These are phyloP conservation scores for Candida tropicalis DNA, from an alignment of 1,139 yeast genomes.

Conservation along the genomic window DNA sequence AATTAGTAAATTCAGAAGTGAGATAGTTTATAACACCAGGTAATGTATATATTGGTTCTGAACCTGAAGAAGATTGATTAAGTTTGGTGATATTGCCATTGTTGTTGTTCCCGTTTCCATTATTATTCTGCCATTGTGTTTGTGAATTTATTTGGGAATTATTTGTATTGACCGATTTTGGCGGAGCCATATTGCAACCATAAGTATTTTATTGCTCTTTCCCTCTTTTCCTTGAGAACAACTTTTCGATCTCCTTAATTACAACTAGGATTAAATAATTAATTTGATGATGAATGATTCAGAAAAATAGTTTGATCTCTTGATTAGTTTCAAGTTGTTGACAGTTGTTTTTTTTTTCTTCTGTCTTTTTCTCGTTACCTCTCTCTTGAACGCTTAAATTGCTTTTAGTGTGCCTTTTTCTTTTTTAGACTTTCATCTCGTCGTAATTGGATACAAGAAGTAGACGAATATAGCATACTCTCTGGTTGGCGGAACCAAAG, in stretches of 20 bases:
- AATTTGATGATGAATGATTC: no score
- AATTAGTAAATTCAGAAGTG: conserved; percentile 60
- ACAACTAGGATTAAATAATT: neutral
- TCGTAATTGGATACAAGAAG: no score
- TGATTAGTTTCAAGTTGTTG: neutral
- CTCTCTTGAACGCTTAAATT: no score
- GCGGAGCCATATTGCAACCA: conserved; percentile 10
- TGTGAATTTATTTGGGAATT: conserved; percentile 10
- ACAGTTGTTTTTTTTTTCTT: conserved; percentile 3
- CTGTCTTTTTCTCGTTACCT: neutral
- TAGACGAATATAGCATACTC: no score
- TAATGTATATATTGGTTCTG: conserved; percentile 44
- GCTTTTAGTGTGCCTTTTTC: no score
- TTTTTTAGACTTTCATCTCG: no score
- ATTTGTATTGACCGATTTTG: conserved; percentile 8
- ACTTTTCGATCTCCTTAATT: no score
- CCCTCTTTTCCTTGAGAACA: no score
- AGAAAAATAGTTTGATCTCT: conserved; percentile 1
- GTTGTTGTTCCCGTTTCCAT: conserved; percentile 17
- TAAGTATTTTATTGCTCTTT: no score
- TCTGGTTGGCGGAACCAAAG: no score
- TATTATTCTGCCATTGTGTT: conserved; percentile 16
- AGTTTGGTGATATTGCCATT: conserved; percentile 13
- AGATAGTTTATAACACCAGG: conserved; percentile 69
- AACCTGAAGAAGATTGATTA: conserved; percentile 16